These are phyloP conservation scores for Starmerella apis DNA, from an alignment of 805 yeast species.

Conservation along the genomic window DNA sequence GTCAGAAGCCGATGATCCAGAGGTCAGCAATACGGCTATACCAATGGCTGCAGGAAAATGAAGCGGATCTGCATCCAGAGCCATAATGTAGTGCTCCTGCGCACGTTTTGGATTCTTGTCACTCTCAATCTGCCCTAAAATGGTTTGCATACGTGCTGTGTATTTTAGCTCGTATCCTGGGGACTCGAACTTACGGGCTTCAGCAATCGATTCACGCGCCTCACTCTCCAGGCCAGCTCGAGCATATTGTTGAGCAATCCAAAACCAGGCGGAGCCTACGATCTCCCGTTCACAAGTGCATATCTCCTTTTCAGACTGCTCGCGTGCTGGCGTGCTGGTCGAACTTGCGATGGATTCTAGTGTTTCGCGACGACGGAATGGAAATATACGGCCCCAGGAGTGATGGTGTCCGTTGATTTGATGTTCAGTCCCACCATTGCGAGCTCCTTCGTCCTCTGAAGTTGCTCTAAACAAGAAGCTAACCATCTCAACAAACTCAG, in stretches of 20 bases:
- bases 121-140: slow-evolving; percentile 11
- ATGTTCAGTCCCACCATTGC: neutral
- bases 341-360: slow-evolving; percentile 10
- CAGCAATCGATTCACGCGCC: slow-evolving; percentile 60
- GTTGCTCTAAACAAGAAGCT: slow-evolving; percentile 37
- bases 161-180: slow-evolving; percentile 33
- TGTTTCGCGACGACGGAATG: slow-evolving; percentile 8
- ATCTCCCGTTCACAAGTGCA: slow-evolving; percentile 7
- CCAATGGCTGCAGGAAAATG: slow-evolving; percentile 23
- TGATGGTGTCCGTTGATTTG: slow-evolving; percentile 1
- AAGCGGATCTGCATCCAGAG: slow-evolving; percentile 20
- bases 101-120: slow-evolving; percentile 14
- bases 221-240: slow-evolving; percentile 46
- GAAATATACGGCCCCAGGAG: slow-evolving; percentile 4
- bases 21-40: slow-evolving; percentile 13
- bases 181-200: slow-evolving; percentile 50
- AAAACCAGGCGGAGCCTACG: slow-evolving; percentile 49
- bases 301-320: slow-evolving; percentile 27
- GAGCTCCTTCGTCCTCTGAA: neutral
- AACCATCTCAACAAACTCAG: slow-evolving; percentile 53
- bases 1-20: neutral
- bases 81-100: slow-evolving; percentile 13
- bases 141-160: slow-evolving; percentile 8
- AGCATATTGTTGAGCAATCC: slow-evolving; percentile 56
- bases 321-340: slow-evolving; percentile 30